These are phyloP conservation scores for Pseudogymnoascus sp. DNA, from an alignment of 2,329 filamentous ascomycete species.

Conservation along the genomic window DNA sequence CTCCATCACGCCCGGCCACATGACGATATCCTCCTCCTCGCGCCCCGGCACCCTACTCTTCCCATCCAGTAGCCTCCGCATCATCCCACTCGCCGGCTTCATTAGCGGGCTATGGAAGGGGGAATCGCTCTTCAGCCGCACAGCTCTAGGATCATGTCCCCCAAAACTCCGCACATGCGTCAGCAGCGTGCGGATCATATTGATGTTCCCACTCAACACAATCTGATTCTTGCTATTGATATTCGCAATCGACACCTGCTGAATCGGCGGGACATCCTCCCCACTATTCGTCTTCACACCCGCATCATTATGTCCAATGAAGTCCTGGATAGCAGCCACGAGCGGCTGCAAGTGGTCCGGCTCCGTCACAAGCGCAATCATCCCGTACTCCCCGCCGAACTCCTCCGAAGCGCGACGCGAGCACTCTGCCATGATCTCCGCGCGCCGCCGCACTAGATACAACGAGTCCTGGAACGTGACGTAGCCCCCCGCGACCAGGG, in stretches of 20 bases:
- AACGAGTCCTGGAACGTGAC: conserved; percentile 71
- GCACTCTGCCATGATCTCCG: conserved; percentile 74
- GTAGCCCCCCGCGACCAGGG: conserved; percentile 76
- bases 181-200: conserved; percentile 70
- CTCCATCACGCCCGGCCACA: conserved; percentile 65
- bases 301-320: conserved; percentile 61
- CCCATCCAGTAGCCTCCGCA: conserved; percentile 58
- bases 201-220: conserved; percentile 80
- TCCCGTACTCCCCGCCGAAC: conserved; percentile 78
- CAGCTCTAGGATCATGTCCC: conserved; percentile 82
- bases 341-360: conserved; percentile 63
- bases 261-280: conserved; percentile 62
- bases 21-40: conserved; percentile 56
- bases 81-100: conserved; percentile 69
- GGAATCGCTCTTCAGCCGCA: conserved; percentile 76
- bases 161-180: conserved; percentile 82
- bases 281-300: conserved; percentile 60
- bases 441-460: conserved; percentile 65
- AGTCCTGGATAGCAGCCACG: conserved; percentile 67
- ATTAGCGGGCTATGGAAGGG: conserved; percentile 92
- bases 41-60: conserved; percentile 46
- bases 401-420: conserved; percentile 56
- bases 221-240: conserved; percentile 96
- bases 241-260: conserved; percentile 86
- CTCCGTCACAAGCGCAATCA: conserved; percentile 89